Evolutionary conservation across 495 filamentous ascomycete species (phyloP), one percentile per base, ranked within the genome.

Genomic region (Tuber indicum): DNA sequence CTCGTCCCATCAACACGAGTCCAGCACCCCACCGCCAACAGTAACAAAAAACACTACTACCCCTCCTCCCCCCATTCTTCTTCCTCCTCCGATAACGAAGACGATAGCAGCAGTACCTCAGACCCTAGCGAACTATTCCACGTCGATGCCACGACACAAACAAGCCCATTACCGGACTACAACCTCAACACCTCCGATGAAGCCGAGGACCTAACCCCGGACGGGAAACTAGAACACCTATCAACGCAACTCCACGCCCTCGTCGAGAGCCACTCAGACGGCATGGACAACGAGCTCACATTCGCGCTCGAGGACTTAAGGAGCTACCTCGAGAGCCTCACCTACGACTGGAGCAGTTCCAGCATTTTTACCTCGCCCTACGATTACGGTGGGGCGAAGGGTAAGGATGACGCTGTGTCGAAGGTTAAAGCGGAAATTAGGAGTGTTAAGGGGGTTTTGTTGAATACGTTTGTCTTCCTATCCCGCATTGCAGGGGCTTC

Each of bases 61-160:
- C 26, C 58, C 58, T 32, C 52, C 9, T 16, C 52, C n/a, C 47
- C 42, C n/a, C n/a, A 42, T 32, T 49, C 23, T 71, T 43, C 52
- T 7, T 84, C 83, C 71, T 85, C 84, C 81, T 85, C 81, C 19
- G 88, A 88, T 78, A 86, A 86, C 47, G 89, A 66, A 17, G 86
- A 86, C 47, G 82, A 76, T 32, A 87, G 85, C 47, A 87, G 87
- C 45, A 79, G 87, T 36, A 86, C 86, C 72, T 90, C 88, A 3
- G 91, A 92, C 82, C 92, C 93, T 0, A 92, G 92, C 3, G 93
- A 96, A 83, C 89, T 97, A 76, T 99, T 95, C 87, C 93, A 97
- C 85, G 89, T 94, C 19, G 95, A 98, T 79, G 87, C 93, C 69
- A 93, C 91, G 41, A 93, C 94, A 1, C 96, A 99, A 82, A 97